Evolutionary conservation across 805 yeast species (phyloP).

Genomic region (Yamadazyma kitorensis): DNA sequence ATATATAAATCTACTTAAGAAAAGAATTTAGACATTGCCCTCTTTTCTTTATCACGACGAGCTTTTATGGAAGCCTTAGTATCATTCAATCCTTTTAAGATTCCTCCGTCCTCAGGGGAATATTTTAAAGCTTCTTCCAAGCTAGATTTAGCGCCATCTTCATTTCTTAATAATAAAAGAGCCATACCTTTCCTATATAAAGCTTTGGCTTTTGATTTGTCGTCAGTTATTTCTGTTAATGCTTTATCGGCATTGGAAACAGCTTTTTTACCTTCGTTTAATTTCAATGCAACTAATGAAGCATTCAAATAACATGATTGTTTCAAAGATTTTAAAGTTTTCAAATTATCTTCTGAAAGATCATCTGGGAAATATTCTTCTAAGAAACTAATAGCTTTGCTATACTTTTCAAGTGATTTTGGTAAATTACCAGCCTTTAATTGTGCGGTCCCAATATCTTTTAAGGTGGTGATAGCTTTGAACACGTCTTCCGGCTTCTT

Average conservation of each 20-base stretch:
- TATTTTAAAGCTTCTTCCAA: slow-evolving; percentile 61
- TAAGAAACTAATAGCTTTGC: slow-evolving; percentile 67
- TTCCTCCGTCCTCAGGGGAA: slow-evolving; percentile 72
- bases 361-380: slow-evolving; percentile 74
- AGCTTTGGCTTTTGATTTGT: slow-evolving; percentile 79
- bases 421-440: slow-evolving; percentile 62
- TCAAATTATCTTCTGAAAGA: slow-evolving; percentile 52
- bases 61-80: slow-evolving; percentile 50
- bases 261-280: slow-evolving; percentile 51
- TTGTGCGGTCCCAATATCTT: slow-evolving; percentile 73
- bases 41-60: slow-evolving; percentile 67
- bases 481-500: slow-evolving; percentile 64
- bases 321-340: slow-evolving; percentile 51
- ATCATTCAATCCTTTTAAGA: slow-evolving; percentile 59
- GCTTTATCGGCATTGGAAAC: slow-evolving; percentile 65
- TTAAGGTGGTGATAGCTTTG: slow-evolving; percentile 60
- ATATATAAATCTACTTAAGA: too few relatives aligned
- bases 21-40: slow-evolving; percentile 72
- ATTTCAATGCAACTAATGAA: slow-evolving; percentile 69
- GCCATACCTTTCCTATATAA: slow-evolving; percentile 83
- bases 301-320: slow-evolving; percentile 68
- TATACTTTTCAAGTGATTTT: slow-evolving; percentile 64
- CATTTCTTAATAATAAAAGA: slow-evolving; percentile 57
- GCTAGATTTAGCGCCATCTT: slow-evolving; percentile 65
- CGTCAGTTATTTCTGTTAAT: slow-evolving; percentile 59